Conservation (phyloP, 2,329 filamentous ascomycete species). For the Fusarium hostae region DNA sequence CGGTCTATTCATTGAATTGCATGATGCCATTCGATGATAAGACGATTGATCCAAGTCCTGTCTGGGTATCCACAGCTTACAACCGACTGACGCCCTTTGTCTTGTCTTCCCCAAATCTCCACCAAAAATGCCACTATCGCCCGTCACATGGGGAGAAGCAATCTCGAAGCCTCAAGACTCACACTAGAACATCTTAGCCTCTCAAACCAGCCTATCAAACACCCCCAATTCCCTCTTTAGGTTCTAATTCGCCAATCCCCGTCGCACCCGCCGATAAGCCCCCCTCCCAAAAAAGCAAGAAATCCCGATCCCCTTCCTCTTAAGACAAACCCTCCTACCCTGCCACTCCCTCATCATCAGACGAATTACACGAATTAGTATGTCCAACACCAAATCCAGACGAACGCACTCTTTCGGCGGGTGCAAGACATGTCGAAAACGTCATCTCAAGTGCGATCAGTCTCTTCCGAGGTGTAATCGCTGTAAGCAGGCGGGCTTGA, state of each 20-base stretch:
- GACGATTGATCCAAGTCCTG: not conserved
- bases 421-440: slow-evolving; percentile 40
- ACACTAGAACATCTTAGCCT: slow-evolving; percentile 8
- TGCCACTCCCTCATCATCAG: not conserved
- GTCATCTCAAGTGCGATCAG: slow-evolving; percentile 41
- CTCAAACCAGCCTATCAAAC: not conserved
- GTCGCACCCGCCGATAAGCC: slow-evolving; percentile 15
- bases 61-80: not conserved
- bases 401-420: slow-evolving; percentile 39
- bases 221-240: not conserved
- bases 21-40: accelerated
- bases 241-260: slow-evolving; percentile 3
- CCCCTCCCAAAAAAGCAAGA: slow-evolving; percentile 6
- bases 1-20: accelerated
- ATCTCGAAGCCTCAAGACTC: slow-evolving; percentile 12
- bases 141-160: not conserved
- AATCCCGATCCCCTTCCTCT: slow-evolving; percentile 28
- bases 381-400: slow-evolving; percentile 27
- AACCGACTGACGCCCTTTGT: slow-evolving; percentile 14
- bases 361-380: not conserved
- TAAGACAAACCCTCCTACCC: slow-evolving; percentile 8
- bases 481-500: slow-evolving; percentile 27
- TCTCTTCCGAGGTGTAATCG: slow-evolving; percentile 29
- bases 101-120: slow-evolving; percentile 9
- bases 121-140: not conserved